Conservation (phyloP, 805 yeast genomes). For the Jamesozyma rosinii region DNA sequence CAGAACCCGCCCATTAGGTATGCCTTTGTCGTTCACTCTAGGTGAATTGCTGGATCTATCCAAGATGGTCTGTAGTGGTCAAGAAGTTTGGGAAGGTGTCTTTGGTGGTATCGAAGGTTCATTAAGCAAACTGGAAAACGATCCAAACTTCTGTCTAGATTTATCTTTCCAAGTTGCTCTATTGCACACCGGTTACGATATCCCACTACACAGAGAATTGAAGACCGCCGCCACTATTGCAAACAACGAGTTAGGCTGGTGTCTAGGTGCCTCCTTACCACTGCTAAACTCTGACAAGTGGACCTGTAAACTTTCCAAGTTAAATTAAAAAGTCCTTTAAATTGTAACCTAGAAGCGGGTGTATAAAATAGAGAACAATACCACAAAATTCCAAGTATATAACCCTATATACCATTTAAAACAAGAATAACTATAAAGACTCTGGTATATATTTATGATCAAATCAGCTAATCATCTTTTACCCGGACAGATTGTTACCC, state of each 20-base stretch:
- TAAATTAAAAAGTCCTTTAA: no score
- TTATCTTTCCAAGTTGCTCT: slow-evolving; percentile 82
- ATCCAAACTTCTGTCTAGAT: slow-evolving; percentile 93
- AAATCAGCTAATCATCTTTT: no score
- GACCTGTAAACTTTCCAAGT: slow-evolving; percentile 41
- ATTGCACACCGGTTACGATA: slow-evolving; percentile 93
- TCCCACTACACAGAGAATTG: slow-evolving; percentile 81
- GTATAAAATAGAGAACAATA: no score
- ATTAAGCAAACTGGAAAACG: slow-evolving; percentile 52
- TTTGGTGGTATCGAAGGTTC: slow-evolving; percentile 61
- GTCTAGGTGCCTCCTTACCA: slow-evolving; percentile 94
- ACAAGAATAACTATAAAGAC: no score
- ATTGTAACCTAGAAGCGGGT: no score
- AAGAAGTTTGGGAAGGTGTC: slow-evolving; percentile 58
- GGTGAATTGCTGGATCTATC: slow-evolving; percentile 78
- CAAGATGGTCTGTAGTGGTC: slow-evolving; percentile 77
- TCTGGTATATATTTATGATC: no score
- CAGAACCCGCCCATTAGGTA: slow-evolving; percentile 85
- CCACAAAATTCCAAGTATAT: no score
- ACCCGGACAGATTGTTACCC: no score
- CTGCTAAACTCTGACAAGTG: slow-evolving; percentile 64
- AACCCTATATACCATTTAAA: no score
- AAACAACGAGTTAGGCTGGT: slow-evolving; percentile 94
- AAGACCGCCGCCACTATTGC: slow-evolving; percentile 86
- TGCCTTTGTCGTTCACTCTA: slow-evolving; percentile 84